Base-by-base conservation (phyloP, 108 stramenopile genomes). In the Cyclostephanos invisitatus region DNA sequence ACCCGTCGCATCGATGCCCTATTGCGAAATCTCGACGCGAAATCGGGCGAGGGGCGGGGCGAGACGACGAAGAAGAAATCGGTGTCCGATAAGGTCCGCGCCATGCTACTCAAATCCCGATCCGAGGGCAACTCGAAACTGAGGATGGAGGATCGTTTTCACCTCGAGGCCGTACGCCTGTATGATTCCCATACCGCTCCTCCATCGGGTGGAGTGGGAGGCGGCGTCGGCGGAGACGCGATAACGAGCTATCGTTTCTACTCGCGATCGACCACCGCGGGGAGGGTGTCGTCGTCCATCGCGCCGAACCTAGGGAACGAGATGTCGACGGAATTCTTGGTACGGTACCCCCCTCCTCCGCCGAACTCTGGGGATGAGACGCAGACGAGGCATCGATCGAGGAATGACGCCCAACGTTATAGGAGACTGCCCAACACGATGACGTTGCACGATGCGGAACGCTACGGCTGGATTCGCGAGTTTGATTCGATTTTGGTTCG, bases 41-140 rank as follows among this genome's bases (percentile, higher is more conserved):
- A 32, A 59, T 20, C 46, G 51, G 54, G 47, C 18, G 55, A 80
- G 14, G n/a, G n/a, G n/a, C n/a, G n/a, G n/a, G n/a, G n/a, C n/a
- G n/a, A n/a, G n/a, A n/a, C n/a, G n/a, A n/a, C n/a, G n/a, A 68
- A 76, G 53, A 85, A 86, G 63, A 84, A 74, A 37, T 69, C 66
- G 20, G 85, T 85, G n/a, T 87, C 87, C 4, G 72, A 77, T 22
- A 83, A 90, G 75, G 91, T 92, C 5, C 80, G 86, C 0, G 54
- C 64, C 12, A 92, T 92, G 91, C 70, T 92, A 32, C 74, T 92
- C 50, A 88, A 89, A 81, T 84, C 83, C 15, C 72, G 86, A 28
- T 86, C 88, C 11, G 85, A 85, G 37, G 91, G 91, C 25, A 68
- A 79, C 49, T 73, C 76, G 40, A 67, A 54, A 12, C 54, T 91